Conservation (phyloP, 2,329 filamentous ascomycete genomes). For the Niveomyces coronatus region DNA sequence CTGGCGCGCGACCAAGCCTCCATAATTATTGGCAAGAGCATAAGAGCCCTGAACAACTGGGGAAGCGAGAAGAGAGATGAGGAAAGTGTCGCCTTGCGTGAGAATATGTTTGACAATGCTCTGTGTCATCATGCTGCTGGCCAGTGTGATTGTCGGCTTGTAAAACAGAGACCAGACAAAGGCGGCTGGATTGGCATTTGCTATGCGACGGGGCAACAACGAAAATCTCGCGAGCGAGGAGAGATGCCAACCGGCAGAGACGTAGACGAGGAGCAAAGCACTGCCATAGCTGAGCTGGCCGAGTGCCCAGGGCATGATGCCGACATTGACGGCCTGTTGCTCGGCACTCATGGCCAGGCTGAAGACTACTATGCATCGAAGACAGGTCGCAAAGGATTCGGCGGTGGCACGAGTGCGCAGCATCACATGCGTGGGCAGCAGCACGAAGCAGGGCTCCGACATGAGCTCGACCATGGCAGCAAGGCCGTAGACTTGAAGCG, state of each 20-base stretch:
- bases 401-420: slow-evolving; percentile 74
- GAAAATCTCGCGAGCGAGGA: slow-evolving; percentile 55
- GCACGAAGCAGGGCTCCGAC: slow-evolving; percentile 80
- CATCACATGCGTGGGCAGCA: slow-evolving; percentile 70
- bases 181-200: slow-evolving; percentile 12
- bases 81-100: slow-evolving; percentile 86
- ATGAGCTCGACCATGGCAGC: slow-evolving; percentile 63
- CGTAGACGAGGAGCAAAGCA: slow-evolving; percentile 60
- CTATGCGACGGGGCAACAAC: slow-evolving; percentile 42
- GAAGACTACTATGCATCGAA: slow-evolving; percentile 68
- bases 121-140: slow-evolving; percentile 76
- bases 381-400: slow-evolving; percentile 71
- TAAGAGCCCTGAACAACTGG: slow-evolving; percentile 82
- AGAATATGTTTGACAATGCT: slow-evolving; percentile 85
- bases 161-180: slow-evolving; percentile 57
- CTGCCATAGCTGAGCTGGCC: slow-evolving; percentile 73
- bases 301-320: slow-evolving; percentile 78
- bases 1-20: slow-evolving; percentile 76
- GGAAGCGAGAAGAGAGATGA: slow-evolving; percentile 68
- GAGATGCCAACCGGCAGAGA: slow-evolving; percentile 46
- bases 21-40: slow-evolving; percentile 88
- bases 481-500: slow-evolving; percentile 44
- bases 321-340: slow-evolving; percentile 41
- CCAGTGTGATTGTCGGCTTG: slow-evolving; percentile 57
- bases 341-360: slow-evolving; percentile 56